Evolutionary conservation across 2,329 filamentous ascomycete species (phyloP), one percentile per base, ranked within the genome.

Genomic region (Sporothrix mexicana): DNA sequence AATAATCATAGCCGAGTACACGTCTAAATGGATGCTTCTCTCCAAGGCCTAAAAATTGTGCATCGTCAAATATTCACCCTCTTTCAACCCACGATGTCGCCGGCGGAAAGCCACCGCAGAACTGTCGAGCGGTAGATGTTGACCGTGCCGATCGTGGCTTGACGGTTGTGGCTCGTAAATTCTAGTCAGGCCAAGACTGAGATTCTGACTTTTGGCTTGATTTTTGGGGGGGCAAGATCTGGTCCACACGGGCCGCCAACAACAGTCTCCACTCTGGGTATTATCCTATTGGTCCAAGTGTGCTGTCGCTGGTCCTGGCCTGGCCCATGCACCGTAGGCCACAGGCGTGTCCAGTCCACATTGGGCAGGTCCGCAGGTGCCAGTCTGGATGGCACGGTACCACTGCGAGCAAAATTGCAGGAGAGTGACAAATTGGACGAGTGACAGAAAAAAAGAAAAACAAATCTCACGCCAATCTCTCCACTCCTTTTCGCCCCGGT

Each of bases 401-500:
- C 59, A 25, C 13, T 41, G 36, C 36, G 45, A 64, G n/a, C 41
- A 47, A 66, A 66, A 66, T 17, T 66, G 41, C 41, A 66, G 61
- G 41, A 23, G 43, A 66, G 41, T 41, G 15, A 66, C 41, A 64
- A 41, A 25, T 30, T 20, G 3, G 30, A 36, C 30, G n/a, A 20
- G 51, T 7, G 51, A 53, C 7, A 5, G 6, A 3, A 62, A 9
- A n/a, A 45, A 6, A 43, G 17, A 62, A 64, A 59, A 47, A 64
- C 41, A 47, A 36, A 36, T 36, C 30, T 36, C 30, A 36, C 30
- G 30, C 30, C 59, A 64, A 64, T 64, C 41, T 64, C 59, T 10
- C 59, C 59, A 64, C 59, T 62, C 59, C 59, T 62, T 64, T 64
- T 23, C 59, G n/a, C 36, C 59, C 59, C 59, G 36, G 59, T 45